phyloP scores from a whole-genome alignment of 345 rosid species.

The Lepidium africanum region DNA sequence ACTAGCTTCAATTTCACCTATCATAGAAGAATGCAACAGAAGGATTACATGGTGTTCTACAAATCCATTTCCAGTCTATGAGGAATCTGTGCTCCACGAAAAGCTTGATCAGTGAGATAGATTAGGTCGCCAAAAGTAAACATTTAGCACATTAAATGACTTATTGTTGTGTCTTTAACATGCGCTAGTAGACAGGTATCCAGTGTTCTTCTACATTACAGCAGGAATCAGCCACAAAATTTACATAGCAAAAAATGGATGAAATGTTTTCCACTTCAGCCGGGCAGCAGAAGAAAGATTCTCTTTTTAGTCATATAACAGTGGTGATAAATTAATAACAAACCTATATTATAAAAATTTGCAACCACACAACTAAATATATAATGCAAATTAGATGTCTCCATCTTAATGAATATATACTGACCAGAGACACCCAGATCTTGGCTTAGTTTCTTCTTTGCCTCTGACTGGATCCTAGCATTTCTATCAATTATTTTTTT shows the following conservation, averaged over 20 bases:
- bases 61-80: background rate
- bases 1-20: conserved; percentile 43
- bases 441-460: conserved; percentile 56
- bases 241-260: background rate
- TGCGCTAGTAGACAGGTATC: background rate
- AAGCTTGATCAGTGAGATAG: background rate
- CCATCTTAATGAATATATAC: conserved; percentile 1
- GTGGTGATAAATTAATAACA: background rate
- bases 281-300: background rate
- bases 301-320: background rate
- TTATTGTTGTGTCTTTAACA: background rate
- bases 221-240: background rate
- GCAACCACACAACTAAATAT: background rate
- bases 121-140: background rate
- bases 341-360: background rate
- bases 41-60: background rate
- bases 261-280: background rate
- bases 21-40: conserved; percentile 12
- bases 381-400: background rate
- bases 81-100: background rate
- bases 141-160: background rate
- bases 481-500: conserved; percentile 51
- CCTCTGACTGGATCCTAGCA: conserved; percentile 45
- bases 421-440: conserved; percentile 66
- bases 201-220: background rate